A percentile compares a stretch with the other conserved stretches of the same genome.
These are phyloP conservation scores for Alternaria longipes DNA, from an alignment of 2,329 filamentous ascomycete species.

Conservation along the genomic window DNA sequence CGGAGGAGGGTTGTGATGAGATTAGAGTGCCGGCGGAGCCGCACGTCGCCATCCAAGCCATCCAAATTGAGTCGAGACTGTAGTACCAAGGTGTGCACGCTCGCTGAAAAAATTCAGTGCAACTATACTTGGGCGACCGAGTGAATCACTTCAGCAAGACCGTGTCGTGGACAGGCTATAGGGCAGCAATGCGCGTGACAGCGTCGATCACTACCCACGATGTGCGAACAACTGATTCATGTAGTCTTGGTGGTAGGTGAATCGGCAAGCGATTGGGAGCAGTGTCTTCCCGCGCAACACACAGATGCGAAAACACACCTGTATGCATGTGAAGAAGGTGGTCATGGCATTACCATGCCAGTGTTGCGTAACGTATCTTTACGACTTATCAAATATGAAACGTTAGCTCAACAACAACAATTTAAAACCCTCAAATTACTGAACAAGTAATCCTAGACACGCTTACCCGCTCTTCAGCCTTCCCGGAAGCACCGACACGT, in stretches of 20 bases:
- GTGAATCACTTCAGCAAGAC: background rate
- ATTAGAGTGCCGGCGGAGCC: background rate
- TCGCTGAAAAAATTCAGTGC: background rate
- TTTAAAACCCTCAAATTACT: background rate
- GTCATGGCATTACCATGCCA: background rate
- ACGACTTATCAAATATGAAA: conserved; percentile 4
- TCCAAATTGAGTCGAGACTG: background rate
- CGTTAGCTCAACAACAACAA: background rate
- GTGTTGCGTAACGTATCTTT: conserved; percentile 1
- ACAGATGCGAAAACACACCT: background rate
- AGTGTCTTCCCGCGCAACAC: background rate
- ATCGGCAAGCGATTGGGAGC: conserved; percentile 1
- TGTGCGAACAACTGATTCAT: conserved; percentile 1
- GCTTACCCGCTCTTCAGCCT: background rate
- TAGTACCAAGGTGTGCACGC: conserved; percentile 6
- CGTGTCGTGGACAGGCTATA: conserved; percentile 1
- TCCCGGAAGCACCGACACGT: conserved; percentile 1
- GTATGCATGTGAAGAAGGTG: background rate
- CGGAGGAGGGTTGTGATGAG: background rate
- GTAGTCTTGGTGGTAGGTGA: background rate
- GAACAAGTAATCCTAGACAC: background rate
- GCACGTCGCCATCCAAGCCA: background rate
- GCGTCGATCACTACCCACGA: conserved; percentile 1
- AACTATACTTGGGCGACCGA: conserved; percentile 1
- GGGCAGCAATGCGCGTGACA: conserved; percentile 7